Evolutionary conservation across 176 grass and related monocot genomes (phyloP), one percentile per base, ranked within the genome.

Genomic region (Carex littledalei): DNA sequence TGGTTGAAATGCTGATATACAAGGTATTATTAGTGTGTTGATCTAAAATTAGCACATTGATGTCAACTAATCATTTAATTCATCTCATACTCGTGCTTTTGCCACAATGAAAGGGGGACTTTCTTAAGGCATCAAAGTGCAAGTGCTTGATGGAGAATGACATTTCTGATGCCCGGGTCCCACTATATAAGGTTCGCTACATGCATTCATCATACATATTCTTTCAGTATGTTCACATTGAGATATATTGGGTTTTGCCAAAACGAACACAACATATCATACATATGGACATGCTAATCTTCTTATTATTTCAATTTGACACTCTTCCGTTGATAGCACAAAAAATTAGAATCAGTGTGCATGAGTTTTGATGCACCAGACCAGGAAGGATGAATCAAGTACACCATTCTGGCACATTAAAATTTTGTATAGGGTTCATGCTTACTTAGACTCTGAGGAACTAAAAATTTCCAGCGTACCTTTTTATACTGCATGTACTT

Each of bases 1-100:
- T 86, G 54, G 84, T 78, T 45, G 84, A 86, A 86, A 65, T 86
- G 84, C 71, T 79, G 13, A 54, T 86, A 3, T 86, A 79, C 6
- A 66, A 86, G 58, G 84, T 85, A 56, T 26, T 22, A 16, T 62
- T 85, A 56, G 6, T 78, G 50, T 50, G n/a, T n/a, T n/a, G 49
- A 56, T 8, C 3, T 78, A 78, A 77, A 69, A 53, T 76, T 52
- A 53, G 45, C 71, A 53, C 45, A 76, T 26, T 56, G 14, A 56
- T 78, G 14, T 17, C 74, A 78, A n/a, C 5, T 56, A 18, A 32
- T 56, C 3, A 18, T 9, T 78, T 14, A 55, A 78, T 78, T 78
- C 14, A 32, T 29, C 74, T 78, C 47, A 55, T 9, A 32, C 9
- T 78, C 24, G 17, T 56, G 22, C 10, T 78, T 78, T 78, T 18